phyloP scores from a whole-genome alignment of 345 rosid genomes.

The Salix exigua region DNA sequence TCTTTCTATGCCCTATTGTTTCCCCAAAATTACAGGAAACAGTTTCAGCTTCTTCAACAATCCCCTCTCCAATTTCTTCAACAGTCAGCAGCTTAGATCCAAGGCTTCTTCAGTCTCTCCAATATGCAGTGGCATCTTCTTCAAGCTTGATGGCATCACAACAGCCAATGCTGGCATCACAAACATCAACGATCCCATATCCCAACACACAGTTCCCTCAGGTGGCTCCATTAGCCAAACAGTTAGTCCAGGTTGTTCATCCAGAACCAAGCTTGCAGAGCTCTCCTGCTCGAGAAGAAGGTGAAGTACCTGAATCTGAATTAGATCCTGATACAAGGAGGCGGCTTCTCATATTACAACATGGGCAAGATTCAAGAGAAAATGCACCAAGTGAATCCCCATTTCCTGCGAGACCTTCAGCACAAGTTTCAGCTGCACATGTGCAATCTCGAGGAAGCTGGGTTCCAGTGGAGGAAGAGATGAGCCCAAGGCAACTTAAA shows the following conservation, averaged over 20 bases:
- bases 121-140: conserved; percentile 54
- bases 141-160: conserved; percentile 52
- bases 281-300: conserved; percentile 98
- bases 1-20: conserved; percentile 10
- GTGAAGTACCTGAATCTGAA: conserved; percentile 98
- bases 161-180: conserved; percentile 46
- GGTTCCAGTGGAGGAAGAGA: conserved; percentile 82
- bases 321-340: conserved; percentile 96
- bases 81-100: conserved; percentile 56
- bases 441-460: conserved; percentile 65
- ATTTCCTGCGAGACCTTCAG: conserved; percentile 60
- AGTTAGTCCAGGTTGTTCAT: conserved; percentile 48
- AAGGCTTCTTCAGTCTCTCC: conserved; percentile 54
- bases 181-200: conserved; percentile 42
- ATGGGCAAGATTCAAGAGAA: conserved; percentile 92
- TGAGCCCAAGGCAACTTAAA: conserved; percentile 62
- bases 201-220: conserved; percentile 53
- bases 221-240: conserved; percentile 51
- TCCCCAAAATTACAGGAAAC: conserved; percentile 61
- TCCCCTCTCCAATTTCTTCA: conserved; percentile 50
- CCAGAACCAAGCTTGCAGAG: conserved; percentile 70
- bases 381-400: conserved; percentile 57
- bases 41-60: conserved; percentile 54
- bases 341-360: conserved; percentile 94
- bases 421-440: conserved; percentile 59